Base-by-base conservation (phyloP, 441 rosid genomes). In the Cnidoscolus chayamansa region DNA sequence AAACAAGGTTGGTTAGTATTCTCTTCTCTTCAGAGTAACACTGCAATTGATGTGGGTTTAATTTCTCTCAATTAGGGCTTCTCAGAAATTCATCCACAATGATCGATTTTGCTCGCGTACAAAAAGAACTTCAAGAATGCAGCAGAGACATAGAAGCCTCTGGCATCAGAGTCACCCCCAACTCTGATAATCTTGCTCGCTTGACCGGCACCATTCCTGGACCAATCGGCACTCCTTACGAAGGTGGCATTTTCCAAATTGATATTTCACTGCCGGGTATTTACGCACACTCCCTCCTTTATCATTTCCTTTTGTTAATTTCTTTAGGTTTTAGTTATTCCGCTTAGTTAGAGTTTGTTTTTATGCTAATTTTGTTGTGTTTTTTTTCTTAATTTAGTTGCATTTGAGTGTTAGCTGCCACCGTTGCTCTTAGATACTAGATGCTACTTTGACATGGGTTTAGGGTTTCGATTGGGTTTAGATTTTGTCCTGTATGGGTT, bases 101-200 rank as follows among this genome's bases (percentile, higher is more conserved):
- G 99, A 79, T 96, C 17, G 99, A 93, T 82, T 88, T 88, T 75
- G 78, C 87, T 51, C 85, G 97, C 70, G 94, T 96, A 19, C 97
- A 93, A 64, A 93, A 91, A 81, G 99, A 96, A 87, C 92, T 96
- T 1, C 94, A 85, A 74, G 98, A 96, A 80, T 96, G 97, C 76
- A 87, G 84, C 89, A 90, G 83, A 73, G 89, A 96, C 83, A 78
- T 69, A 7, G 88, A 84, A 61, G 68, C 89, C 16, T 91, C 97
- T 10, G 98, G 97, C 65, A 89, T 93, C 79, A 85, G 78, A 73
- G 93, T 93, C 68, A 17, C 82, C 56, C 96, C 92, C 0, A 89
- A 91, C 72, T 85, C 93, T 70, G 97, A 93, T 62, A 85, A 81
- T 65, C 89, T 96, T n/a, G 77, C 88, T 74, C 87, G 87, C 19